A percentile compares a stretch with the other conserved stretches of the same genome.
Conservation (phyloP, 2,329 filamentous ascomycete genomes). For the Phaeosphaeria sp. region DNA sequence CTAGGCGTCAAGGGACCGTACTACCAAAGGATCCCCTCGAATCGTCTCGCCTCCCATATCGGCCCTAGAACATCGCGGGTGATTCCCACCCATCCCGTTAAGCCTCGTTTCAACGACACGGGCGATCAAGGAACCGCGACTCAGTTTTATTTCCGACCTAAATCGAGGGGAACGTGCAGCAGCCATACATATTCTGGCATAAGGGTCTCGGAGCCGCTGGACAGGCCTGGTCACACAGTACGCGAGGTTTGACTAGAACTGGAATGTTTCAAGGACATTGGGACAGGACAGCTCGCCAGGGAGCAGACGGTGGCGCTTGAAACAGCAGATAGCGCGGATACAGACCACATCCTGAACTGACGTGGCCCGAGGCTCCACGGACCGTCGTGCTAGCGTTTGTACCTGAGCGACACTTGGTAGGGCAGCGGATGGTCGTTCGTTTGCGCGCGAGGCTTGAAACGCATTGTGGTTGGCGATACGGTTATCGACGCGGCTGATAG, state of each 20-base stretch:
- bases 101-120: constrained; percentile 33
- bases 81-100: constrained; percentile 19
- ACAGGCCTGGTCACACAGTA: constrained; percentile 14
- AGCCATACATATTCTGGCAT: constrained; percentile 20
- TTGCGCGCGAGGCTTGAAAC: constrained; percentile 22
- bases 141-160: constrained; percentile 25
- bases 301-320: constrained; percentile 27
- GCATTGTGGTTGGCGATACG: constrained; percentile 15
- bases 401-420: constrained; percentile 10
- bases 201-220: constrained; percentile 19
- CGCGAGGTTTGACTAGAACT: constrained; percentile 27
- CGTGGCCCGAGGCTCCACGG: constrained; percentile 14
- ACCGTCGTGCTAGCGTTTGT: constrained; percentile 6
- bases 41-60: constrained; percentile 5
- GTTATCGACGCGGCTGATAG: constrained; percentile 1
- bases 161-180: constrained; percentile 23
- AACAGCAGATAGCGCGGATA: constrained; percentile 23
- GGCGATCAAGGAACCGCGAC: constrained; percentile 10
- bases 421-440: constrained; percentile 12
- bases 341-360: constrained; percentile 14
- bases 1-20: constrained; percentile 13
- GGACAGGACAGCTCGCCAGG: constrained; percentile 23
- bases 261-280: constrained; percentile 41
- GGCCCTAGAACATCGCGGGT: constrained; percentile 5
- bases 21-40: not conserved